phyloP scores from a whole-genome alignment of 345 rosid genomes.

The Pistacia vera region DNA sequence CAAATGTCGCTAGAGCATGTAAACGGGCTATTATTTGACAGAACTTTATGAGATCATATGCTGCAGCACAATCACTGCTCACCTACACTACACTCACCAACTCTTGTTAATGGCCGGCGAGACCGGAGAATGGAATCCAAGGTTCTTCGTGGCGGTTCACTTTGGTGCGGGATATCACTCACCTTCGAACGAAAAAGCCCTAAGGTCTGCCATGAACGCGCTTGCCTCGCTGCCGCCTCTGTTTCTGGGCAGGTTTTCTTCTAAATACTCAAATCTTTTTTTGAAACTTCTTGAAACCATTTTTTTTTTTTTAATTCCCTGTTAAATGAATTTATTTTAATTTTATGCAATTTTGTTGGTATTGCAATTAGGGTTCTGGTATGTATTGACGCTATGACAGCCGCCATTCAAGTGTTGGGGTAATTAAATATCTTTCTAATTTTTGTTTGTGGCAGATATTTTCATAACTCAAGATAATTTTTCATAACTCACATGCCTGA shows the following conservation, averaged over 20 bases:
- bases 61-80: too few species aligned
- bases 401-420: slow-evolving; percentile 95
- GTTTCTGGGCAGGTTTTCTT: slow-evolving; percentile 69
- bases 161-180: slow-evolving; percentile 96
- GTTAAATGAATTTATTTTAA: not conserved
- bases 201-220: slow-evolving; percentile 88
- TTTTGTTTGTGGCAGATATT: not conserved
- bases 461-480: too few species aligned
- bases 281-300: not conserved
- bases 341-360: not conserved
- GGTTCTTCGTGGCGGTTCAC: slow-evolving; percentile 92
- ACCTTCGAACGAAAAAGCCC: slow-evolving; percentile 67
- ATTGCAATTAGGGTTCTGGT: slow-evolving; percentile 57
- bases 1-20: too few species aligned
- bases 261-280: not conserved
- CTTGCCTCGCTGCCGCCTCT: slow-evolving; percentile 83
- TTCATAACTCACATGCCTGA: not conserved
- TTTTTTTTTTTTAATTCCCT: not conserved
- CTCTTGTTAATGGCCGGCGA: slow-evolving; percentile 35
- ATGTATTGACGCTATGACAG: slow-evolving; percentile 75
- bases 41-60: too few species aligned
- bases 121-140: slow-evolving; percentile 41
- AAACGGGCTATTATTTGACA: too few species aligned
- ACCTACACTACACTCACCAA: not conserved
- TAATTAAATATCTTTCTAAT: slow-evolving; percentile 13